These are phyloP conservation scores for Teunomyces atbi DNA, from an alignment of 805 yeast species.

Conservation along the genomic window DNA sequence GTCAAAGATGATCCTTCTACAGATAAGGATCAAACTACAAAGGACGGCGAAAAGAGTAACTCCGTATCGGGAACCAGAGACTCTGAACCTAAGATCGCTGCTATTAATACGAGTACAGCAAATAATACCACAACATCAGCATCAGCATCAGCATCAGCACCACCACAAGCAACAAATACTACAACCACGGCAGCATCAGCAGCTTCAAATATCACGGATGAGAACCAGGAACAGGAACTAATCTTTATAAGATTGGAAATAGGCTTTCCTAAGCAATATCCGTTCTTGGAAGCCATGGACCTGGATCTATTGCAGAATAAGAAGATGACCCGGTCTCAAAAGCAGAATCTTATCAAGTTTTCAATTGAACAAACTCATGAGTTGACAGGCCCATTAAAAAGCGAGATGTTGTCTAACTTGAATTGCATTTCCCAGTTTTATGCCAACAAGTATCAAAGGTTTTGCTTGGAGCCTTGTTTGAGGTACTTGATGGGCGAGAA, in stretches of 20 bases:
- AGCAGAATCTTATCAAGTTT: conserved; percentile 37
- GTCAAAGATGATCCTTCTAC: conserved; percentile 1
- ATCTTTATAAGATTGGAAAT: conserved; percentile 69
- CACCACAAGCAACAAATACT: too few species aligned
- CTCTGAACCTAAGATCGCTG: background rate
- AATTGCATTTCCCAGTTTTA: conserved; percentile 55
- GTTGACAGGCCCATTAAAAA: conserved; percentile 46
- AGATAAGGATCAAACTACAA: background rate
- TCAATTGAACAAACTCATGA: conserved; percentile 80
- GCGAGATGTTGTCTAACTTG: conserved; percentile 51
- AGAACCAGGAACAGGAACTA: conserved; percentile 44
- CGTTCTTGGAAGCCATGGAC: conserved; percentile 50
- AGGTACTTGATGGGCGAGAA: conserved; percentile 80
- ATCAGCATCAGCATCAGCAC: too few species aligned
- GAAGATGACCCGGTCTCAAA: conserved; percentile 17
- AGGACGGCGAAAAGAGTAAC: background rate
- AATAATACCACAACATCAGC: background rate
- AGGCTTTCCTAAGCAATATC: conserved; percentile 73
- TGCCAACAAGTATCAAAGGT: conserved; percentile 52
- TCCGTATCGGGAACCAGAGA: background rate
- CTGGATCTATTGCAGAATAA: conserved; percentile 11
- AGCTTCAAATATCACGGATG: conserved; percentile 20
- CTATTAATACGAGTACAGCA: background rate
- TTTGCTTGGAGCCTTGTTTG: conserved; percentile 78
- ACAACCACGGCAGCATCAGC: too few species aligned